phyloP scores from a whole-genome alignment of 768 basidiomycete genomes.

The Lyophyllum decastes region DNA sequence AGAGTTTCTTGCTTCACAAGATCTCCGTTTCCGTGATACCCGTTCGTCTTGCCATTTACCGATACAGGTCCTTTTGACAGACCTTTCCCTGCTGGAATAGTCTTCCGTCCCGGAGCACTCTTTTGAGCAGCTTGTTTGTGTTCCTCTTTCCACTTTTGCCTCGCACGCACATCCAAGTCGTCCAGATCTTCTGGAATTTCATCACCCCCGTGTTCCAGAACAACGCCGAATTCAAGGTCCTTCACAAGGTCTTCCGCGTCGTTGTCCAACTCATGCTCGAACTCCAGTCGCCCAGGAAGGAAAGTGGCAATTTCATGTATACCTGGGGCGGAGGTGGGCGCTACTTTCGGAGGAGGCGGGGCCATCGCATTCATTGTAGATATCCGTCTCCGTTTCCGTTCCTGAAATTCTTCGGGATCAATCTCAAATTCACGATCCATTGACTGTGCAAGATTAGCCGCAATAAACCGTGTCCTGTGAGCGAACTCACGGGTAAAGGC shows the following conservation, averaged over 20 bases:
- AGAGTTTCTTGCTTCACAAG: conserved; percentile 30
- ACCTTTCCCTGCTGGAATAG: conserved; percentile 38
- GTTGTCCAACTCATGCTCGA: conserved; percentile 96
- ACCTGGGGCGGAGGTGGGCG: conserved; percentile 87
- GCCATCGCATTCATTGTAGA: conserved; percentile 68
- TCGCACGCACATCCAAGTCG: conserved; percentile 70
- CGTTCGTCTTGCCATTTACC: conserved; percentile 46
- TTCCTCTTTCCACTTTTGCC: conserved; percentile 52
- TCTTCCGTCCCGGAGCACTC: conserved; percentile 24
- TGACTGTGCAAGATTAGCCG: conserved; percentile 25
- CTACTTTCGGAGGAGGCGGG: conserved; percentile 62
- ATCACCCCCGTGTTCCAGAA: conserved; percentile 82
- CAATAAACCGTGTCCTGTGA: neutral
- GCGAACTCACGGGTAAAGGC: conserved; percentile 72
- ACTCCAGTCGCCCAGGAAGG: conserved; percentile 96
- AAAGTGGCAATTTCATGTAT: conserved; percentile 92
- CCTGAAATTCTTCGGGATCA: conserved; percentile 82
- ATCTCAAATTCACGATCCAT: conserved; percentile 70
- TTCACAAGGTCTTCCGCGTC: conserved; percentile 96
- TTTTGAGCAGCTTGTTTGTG: conserved; percentile 30
- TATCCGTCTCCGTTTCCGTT: conserved; percentile 86
- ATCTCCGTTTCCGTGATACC: conserved; percentile 43
- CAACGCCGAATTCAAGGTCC: conserved; percentile 94
- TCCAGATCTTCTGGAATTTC: conserved; percentile 76
- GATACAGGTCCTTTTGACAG: conserved; percentile 36